These are phyloP conservation scores for Eimeria acervulina DNA, from an alignment of 169 alveolate genomes.

Conservation along the genomic window DNA sequence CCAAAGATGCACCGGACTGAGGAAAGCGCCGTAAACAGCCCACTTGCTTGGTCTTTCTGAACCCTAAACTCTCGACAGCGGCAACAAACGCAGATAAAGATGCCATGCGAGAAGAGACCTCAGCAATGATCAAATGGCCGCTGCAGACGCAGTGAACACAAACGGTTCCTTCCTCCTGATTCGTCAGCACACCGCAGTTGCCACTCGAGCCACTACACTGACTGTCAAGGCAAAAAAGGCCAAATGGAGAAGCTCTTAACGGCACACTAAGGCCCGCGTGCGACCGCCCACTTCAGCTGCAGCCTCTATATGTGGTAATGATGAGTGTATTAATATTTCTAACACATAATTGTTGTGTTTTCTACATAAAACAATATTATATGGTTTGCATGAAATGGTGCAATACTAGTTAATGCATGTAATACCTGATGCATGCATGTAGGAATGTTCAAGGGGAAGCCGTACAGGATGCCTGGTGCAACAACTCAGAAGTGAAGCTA, in stretches of 20 bases:
- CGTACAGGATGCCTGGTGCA: too few relatives aligned
- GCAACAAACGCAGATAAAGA: slow-evolving; percentile 24
- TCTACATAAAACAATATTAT: too few relatives aligned
- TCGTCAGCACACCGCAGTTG: neutral
- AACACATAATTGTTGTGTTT: too few relatives aligned
- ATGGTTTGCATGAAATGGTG: too few relatives aligned
- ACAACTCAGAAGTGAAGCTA: neutral
- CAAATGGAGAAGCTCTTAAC: neutral
- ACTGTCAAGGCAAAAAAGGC: neutral
- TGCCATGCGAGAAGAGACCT: slow-evolving; percentile 73
- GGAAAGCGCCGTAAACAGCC: neutral
- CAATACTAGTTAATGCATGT: too few relatives aligned
- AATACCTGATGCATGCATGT: too few relatives aligned
- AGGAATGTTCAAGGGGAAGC: too few relatives aligned
- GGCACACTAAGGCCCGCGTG: neutral
- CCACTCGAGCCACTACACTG: neutral
- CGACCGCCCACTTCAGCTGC: neutral
- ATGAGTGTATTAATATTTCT: too few relatives aligned
- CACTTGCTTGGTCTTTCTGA: slow-evolving; percentile 23
- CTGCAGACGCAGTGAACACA: slow-evolving; percentile 25
- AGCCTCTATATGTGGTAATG: neutral
- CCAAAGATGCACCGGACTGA: neutral
- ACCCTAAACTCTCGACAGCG: slow-evolving; percentile 74
- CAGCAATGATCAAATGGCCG: slow-evolving; percentile 72
- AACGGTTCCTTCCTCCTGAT: neutral